phyloP scores from a whole-genome alignment of 2,329 filamentous ascomycete species.

The Hansfordia pulvinata region DNA sequence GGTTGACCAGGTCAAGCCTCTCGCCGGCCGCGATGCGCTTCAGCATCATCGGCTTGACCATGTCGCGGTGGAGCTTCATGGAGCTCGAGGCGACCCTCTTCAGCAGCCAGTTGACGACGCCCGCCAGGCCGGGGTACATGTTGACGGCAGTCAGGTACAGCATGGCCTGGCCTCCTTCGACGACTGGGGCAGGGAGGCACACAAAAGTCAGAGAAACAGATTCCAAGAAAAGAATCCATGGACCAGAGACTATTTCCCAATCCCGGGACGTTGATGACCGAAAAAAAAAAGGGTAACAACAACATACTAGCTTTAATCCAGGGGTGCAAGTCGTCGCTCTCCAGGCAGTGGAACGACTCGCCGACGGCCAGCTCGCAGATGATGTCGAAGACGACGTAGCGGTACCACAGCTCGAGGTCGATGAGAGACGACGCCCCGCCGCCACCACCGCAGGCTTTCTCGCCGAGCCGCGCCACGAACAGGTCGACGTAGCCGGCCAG shows the following conservation, averaged over 20 bases:
- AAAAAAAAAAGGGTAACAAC: too few relatives aligned
- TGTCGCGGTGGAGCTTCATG: slow-evolving; percentile 1
- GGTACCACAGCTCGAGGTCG: slow-evolving; percentile 2
- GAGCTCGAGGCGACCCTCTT: slow-evolving; percentile 1
- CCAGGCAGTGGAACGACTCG: slow-evolving; percentile 2
- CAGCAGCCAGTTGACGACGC: slow-evolving; percentile 2
- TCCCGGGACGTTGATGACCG: too few relatives aligned
- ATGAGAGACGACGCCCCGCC: neutral
- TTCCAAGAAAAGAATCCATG: too few relatives aligned
- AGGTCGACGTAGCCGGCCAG: slow-evolving; percentile 16
- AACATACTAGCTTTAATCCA: slow-evolving; percentile 6
- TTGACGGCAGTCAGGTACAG: slow-evolving; percentile 3
- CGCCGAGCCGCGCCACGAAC: slow-evolving; percentile 8
- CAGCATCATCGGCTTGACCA: slow-evolving; percentile 3
- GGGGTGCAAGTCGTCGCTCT: slow-evolving; percentile 2
- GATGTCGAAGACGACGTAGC: slow-evolving; percentile 4
- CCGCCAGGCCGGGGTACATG: slow-evolving; percentile 3
- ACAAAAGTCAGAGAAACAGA: too few relatives aligned
- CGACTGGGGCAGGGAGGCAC: too few relatives aligned
- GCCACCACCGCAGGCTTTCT: slow-evolving; percentile 4
- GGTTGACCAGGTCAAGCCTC: slow-evolving; percentile 3
- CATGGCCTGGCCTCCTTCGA: slow-evolving; percentile 1
- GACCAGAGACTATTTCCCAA: too few relatives aligned
- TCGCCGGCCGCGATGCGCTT: slow-evolving; percentile 3
- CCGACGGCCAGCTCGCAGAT: slow-evolving; percentile 2